Evolutionary conservation across 75 land plant species (phyloP), one percentile per base, ranked within the genome.

Genomic region (Pseudotsuga menziesii): DNA sequence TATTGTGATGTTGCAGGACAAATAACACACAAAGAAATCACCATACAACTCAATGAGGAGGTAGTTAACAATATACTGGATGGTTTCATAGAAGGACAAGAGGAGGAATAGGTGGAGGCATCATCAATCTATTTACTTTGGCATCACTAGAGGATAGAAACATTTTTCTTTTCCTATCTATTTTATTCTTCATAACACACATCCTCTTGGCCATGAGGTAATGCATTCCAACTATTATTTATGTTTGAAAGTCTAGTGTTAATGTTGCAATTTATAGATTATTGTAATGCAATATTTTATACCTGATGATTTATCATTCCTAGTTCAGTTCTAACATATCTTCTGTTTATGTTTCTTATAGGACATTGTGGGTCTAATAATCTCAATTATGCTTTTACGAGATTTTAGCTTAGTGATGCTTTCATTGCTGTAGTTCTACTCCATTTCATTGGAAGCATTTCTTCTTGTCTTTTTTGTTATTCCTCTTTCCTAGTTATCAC

Each of bases 341-440:
- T 70, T 72, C 56, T 17, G 58, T 61, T 80, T 78, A 70, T 23
- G 39, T 77, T 77, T 79, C 23, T 3, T 86, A 87, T 94, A 97
- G 99, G 99, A 98, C 78, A 87, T 95, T 77, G 98, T 97, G 72
- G 99, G 99, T 64, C 80, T 97, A 82, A 90, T 94, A 32, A 86
- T 97, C 32, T 94, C 95, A 74, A 83, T 97, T 75, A 79, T 97
- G 61, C 87, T 97, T 56, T 67, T 97, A 69, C 98, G 83, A 76
- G 99, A 97, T 84, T 89, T 97, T 82, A 94, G 98, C 77, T 85
- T 97, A 81, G 97, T 91, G 15, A 74, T 97, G 83, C 92, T 97
- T 70, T 92, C 93, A 23, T 85, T 97, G 73, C 91, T 97, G 78
- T 98, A 94, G 84, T 77, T 94, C 77, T 97, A 89, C 82, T 94